Evolutionary conservation across 2,329 filamentous ascomycete species (phyloP).

Genomic region (Alternaria tenuissima): DNA sequence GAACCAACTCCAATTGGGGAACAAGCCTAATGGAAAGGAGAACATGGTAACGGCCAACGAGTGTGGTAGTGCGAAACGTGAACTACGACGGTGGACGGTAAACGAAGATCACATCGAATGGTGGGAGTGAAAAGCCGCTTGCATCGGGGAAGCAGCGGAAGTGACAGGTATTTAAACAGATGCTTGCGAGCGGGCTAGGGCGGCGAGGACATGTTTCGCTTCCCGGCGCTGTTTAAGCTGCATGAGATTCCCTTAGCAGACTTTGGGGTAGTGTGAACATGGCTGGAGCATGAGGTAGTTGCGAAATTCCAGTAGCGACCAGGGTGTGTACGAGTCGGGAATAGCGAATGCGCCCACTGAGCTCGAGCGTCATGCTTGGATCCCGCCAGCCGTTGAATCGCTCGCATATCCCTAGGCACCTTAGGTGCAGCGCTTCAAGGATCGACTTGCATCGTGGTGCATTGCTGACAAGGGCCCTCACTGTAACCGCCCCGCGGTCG

Average conservation of each 20-base stretch:
- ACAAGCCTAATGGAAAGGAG: slow-evolving; percentile 47
- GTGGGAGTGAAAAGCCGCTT: slow-evolving; percentile 50
- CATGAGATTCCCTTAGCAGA: slow-evolving; percentile 52
- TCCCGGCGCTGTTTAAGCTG: slow-evolving; percentile 52
- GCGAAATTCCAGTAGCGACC: slow-evolving; percentile 45
- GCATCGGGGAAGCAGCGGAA: slow-evolving; percentile 49
- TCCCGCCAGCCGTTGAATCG: slow-evolving; percentile 52
- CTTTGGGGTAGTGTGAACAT: slow-evolving; percentile 53
- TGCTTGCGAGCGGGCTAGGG: slow-evolving; percentile 49
- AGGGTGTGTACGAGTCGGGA: slow-evolving; percentile 40
- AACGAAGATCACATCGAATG: slow-evolving; percentile 53
- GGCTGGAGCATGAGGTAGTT: slow-evolving; percentile 53
- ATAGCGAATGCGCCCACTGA: slow-evolving; percentile 44
- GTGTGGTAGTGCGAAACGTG: slow-evolving; percentile 47
- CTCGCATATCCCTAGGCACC: slow-evolving; percentile 46
- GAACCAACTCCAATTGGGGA: slow-evolving; percentile 52
- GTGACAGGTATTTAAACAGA: slow-evolving; percentile 53
- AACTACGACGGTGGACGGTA: slow-evolving; percentile 44
- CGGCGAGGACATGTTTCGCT: slow-evolving; percentile 51
- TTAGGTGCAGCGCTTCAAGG: slow-evolving; percentile 44
- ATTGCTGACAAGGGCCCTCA: slow-evolving; percentile 16
- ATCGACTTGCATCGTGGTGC: slow-evolving; percentile 45
- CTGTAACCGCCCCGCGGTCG: slow-evolving; percentile 41
- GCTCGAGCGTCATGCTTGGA: slow-evolving; percentile 50
- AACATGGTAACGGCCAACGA: slow-evolving; percentile 52